Base-by-base conservation (phyloP, 257 asterid genomes). In the Ligustrum vulgare region DNA sequence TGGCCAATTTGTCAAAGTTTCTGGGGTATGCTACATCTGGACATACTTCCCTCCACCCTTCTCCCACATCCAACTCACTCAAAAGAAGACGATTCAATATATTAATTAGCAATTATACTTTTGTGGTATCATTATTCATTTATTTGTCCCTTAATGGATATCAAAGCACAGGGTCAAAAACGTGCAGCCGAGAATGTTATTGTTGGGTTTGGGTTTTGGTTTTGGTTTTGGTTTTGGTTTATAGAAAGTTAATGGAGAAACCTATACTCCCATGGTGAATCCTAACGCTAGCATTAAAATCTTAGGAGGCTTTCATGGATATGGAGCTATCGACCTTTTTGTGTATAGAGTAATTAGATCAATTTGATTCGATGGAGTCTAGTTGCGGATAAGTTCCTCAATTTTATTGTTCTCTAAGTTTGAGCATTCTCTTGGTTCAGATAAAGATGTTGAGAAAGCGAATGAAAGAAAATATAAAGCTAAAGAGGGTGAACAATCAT, bases 1-100 rank as follows among this genome's bases (percentile, higher is more conserved):
- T 80, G 90, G 90, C 31, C 88, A 86, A 67, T 86, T 86, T 68
- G 90, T 86, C 77, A 86, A 86, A 81, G 90, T 86, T 69, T 84
- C 90, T 70, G 90, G 90, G 90, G 90, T 86, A 84, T 65, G 88
- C 65, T 77, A 41, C 66, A 37, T 25, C 47, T 77, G 16, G 41
- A 79, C 12, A 74, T 70, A 5, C 43, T 18, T 32, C 1, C 22
- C 23, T 32, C 1, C 22, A 13, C 60, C 60, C 23, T 28, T 28
- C 62, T 2, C 32, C 8, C 18, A 33, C 34, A 16, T 25, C 16
- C 18, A 11, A 60, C 67, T 60, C 35, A 22, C 67, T 4, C 5
- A 10, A 23, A 8, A 58, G 66, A 58, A 9, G 34, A 18, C 15
- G 8, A 60, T 11, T 60, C 35, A 60, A 35, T 25, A 23, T 25